phyloP scores from a whole-genome alignment of 1,284 basidiomycete genomes.

The Naganishia albida region DNA sequence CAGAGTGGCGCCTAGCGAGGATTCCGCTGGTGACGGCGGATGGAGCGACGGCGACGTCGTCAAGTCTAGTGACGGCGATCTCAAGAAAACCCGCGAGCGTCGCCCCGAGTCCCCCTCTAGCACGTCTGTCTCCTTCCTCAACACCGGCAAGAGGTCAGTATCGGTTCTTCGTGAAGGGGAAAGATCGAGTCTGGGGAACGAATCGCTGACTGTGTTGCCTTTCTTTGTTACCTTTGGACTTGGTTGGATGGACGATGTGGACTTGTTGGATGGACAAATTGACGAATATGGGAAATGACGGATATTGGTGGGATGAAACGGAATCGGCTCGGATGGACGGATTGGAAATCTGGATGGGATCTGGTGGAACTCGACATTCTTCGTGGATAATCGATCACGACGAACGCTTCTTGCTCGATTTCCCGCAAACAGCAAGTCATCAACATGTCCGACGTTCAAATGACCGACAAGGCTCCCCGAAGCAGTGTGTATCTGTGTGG shows the following conservation, averaged over 20 bases:
- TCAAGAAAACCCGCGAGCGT: no score
- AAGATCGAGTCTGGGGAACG: background rate
- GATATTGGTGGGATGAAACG: constrained; percentile 2
- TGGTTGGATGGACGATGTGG: background rate
- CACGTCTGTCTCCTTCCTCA: constrained; percentile 29
- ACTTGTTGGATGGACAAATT: background rate
- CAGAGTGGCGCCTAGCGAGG: constrained; percentile 10
- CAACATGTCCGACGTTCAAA: constrained; percentile 41
- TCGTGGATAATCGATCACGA: background rate
- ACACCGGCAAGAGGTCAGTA: constrained; percentile 29
- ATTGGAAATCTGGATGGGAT: background rate
- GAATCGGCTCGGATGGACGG: background rate
- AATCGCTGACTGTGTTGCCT: constrained; percentile 23
- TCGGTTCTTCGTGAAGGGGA: no score
- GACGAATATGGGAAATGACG: background rate
- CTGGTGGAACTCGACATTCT: constrained; percentile 5
- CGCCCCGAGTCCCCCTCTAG: constrained; percentile 1
- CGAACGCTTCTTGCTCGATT: background rate
- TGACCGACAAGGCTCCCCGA: constrained; percentile 39
- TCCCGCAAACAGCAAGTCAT: constrained; percentile 21
- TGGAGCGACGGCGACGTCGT: constrained; percentile 9
- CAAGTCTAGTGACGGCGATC: background rate
- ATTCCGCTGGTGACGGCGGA: constrained; percentile 13
- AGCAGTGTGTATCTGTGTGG: constrained; percentile 42
- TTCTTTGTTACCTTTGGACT: constrained; percentile 2